phyloP scores from a whole-genome alignment of 148 eudicot genomes.

The Persicaria maculosa region DNA sequence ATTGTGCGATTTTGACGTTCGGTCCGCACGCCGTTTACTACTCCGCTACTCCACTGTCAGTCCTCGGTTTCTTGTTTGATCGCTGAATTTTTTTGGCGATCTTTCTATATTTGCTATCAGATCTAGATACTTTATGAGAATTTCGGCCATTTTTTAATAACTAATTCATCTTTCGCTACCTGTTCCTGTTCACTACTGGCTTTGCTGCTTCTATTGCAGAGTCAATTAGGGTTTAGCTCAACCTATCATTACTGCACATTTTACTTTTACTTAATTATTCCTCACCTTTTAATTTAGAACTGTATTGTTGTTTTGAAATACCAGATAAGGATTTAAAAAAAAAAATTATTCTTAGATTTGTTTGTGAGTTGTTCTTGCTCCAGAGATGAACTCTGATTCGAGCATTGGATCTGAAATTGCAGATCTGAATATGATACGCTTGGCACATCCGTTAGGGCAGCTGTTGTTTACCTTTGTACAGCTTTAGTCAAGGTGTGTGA shows the following conservation, averaged over 20 bases:
- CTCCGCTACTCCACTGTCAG: conserved; percentile 95
- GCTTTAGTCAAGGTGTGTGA: conserved; percentile 78
- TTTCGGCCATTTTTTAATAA: background rate
- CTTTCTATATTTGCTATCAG: background rate
- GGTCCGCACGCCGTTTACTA: conserved; percentile 98
- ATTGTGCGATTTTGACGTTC: conserved; percentile 89
- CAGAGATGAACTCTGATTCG: conserved; percentile 8
- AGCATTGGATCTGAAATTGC: conserved; percentile 18
- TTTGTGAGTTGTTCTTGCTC: background rate
- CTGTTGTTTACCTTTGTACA: conserved; percentile 81
- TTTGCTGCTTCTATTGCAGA: background rate
- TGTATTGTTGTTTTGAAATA: background rate
- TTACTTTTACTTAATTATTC: background rate
- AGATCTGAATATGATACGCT: conserved; percentile 98
- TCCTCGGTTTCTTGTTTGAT: background rate
- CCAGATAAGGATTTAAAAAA: background rate
- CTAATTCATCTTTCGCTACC: background rate
- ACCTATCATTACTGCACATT: background rate
- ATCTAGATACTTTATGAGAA: background rate
- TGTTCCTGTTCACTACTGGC: background rate
- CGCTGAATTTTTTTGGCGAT: background rate
- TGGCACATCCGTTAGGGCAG: conserved; percentile 82
- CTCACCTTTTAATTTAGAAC: background rate
- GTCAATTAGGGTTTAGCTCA: background rate
- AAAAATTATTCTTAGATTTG: background rate